Evolutionary conservation across 2,329 filamentous ascomycete genomes (phyloP).

Genomic region (Verticillium nonalfalfae): DNA sequence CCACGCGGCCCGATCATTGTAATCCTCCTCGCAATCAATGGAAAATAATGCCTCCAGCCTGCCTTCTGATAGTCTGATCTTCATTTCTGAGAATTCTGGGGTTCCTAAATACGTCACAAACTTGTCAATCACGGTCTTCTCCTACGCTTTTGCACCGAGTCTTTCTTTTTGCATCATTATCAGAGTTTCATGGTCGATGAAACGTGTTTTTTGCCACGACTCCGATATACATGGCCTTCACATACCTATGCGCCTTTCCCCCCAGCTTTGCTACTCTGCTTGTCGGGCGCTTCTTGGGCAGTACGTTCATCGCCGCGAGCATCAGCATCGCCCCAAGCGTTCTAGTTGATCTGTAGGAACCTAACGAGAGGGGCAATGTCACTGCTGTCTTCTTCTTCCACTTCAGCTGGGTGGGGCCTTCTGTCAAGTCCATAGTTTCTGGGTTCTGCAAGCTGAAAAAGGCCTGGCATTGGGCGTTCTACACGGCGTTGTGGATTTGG

Average conservation of each 20-base stretch:
- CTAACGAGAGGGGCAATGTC: slow-evolving; percentile 43
- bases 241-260: slow-evolving; percentile 47
- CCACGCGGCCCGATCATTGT: slow-evolving; percentile 20
- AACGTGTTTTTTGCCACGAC: slow-evolving; percentile 47
- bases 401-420: slow-evolving; percentile 47
- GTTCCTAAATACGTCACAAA: slow-evolving; percentile 40
- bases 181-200: slow-evolving; percentile 49
- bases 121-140: slow-evolving; percentile 49
- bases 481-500: slow-evolving; percentile 37
- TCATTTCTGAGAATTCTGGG: slow-evolving; percentile 35
- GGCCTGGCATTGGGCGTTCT: slow-evolving; percentile 48
- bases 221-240: slow-evolving; percentile 40
- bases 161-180: slow-evolving; percentile 52
- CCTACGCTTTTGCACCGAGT: slow-evolving; percentile 51
- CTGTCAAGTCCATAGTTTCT: slow-evolving; percentile 45
- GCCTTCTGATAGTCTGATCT: slow-evolving; percentile 24
- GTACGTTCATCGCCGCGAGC: slow-evolving; percentile 46
- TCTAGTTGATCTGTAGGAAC: slow-evolving; percentile 46
- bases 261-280: slow-evolving; percentile 46
- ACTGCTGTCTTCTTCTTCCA: slow-evolving; percentile 44
- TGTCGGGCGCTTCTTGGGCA: slow-evolving; percentile 48
- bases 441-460: slow-evolving; percentile 52
- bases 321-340: slow-evolving; percentile 44
- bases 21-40: slow-evolving; percentile 45
- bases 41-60: slow-evolving; percentile 45